Percentiles rank a stretch among this genome's conserved stretches.
phyloP scores from a whole-genome alignment of 371 early-diverging fungal genomes.

The Caulochytrium protostelioides region DNA sequence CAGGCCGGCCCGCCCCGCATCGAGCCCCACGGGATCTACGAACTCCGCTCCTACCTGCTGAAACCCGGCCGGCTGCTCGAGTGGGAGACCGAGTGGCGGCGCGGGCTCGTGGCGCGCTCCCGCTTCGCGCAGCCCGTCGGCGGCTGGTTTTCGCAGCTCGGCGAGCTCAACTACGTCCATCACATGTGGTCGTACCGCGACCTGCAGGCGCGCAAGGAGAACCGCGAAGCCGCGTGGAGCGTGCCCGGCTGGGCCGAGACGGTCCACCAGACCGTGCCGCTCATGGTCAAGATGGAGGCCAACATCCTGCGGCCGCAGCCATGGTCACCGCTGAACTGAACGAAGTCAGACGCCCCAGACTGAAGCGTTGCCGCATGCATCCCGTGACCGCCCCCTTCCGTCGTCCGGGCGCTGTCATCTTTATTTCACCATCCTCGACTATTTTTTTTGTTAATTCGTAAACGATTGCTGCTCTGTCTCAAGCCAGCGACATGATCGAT shows the following conservation, averaged over 20 bases:
- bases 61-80: slow-evolving; percentile 68
- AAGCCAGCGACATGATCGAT: no score
- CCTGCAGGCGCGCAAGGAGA: slow-evolving; percentile 59
- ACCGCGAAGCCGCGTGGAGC: slow-evolving; percentile 76
- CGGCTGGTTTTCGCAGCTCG: slow-evolving; percentile 86
- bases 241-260: slow-evolving; percentile 84
- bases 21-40: slow-evolving; percentile 52
- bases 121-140: slow-evolving; percentile 76
- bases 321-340: slow-evolving; percentile 26
- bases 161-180: slow-evolving; percentile 65
- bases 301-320: slow-evolving; percentile 56
- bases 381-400: no score
- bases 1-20: slow-evolving; percentile 40
- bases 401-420: no score
- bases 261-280: slow-evolving; percentile 65
- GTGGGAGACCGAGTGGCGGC: slow-evolving; percentile 74
- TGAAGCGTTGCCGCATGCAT: no score
- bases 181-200: slow-evolving; percentile 82
- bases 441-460: no score
- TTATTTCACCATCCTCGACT: no score
- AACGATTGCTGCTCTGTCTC: no score
- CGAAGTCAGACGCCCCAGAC: no score
- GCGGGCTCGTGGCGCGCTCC: slow-evolving; percentile 63
- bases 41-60: slow-evolving; percentile 64
- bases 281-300: slow-evolving; percentile 64